Base-by-base conservation (phyloP, 805 yeast genomes). In the Saccharomycopsis vini region DNA sequence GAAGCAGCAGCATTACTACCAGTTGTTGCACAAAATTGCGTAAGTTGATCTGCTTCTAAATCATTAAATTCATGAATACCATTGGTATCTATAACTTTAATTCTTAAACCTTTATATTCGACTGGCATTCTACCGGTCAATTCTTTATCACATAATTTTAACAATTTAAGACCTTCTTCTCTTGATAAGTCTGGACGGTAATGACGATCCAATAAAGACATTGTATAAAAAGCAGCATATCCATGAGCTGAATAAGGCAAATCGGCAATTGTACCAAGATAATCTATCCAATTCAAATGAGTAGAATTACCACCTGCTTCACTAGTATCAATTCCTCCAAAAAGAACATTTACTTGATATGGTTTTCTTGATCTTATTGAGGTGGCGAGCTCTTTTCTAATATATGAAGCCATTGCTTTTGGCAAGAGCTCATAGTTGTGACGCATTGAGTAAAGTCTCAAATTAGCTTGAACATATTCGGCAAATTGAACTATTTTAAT, bases 231-330 rank as follows among this genome's bases (percentile, higher is more conserved):
- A 1, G 94, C 95, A n/a, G 97, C 95, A 59, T 92, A 92, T 10
- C 98, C 98, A 61, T 92, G 98, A 2, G 97, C 97, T 15, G 94
- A 95, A 59, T 92, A 92, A 13, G 98, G 97, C 47, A 92, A 70
- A 49, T 81, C 86, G 13, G 81, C 95, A 52, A 81, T 77, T 2
- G 98, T 85, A 5, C 98, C 98, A 52, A 92, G 67, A 62, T 92
- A 92, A 61, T 92, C 98, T 53, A 92, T 83, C 81, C 90, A 87
- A 57, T 83, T 80, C 56, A 92, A 71, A 41, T 74, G 67, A 2
- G 50, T 40, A 18, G 36, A 41, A 13, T 13, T 5, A 32, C 97
- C 87, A 47, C 66, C 68, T 33, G 69, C 62, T 5, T 68, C 69
- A 50, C 71, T 73, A 13, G 65, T 62, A 56, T 87, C 90, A 60